These are phyloP conservation scores for Neocatenulostroma microsporum DNA, from an alignment of 2,329 filamentous ascomycete species.

Conservation along the genomic window DNA sequence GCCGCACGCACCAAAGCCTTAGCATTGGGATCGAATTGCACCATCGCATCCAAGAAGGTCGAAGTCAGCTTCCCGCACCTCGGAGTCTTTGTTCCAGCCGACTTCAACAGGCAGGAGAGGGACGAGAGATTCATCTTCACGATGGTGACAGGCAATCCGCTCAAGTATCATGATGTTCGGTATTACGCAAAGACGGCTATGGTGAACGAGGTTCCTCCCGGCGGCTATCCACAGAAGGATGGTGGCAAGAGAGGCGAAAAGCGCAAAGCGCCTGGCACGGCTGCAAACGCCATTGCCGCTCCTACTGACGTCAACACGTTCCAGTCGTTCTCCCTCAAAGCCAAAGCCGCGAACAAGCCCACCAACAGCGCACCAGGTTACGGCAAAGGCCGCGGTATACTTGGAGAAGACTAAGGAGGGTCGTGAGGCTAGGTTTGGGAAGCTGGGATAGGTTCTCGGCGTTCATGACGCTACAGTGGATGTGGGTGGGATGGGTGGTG, in stretches of 20 bases:
- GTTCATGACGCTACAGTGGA: too few relatives aligned
- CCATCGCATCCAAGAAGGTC: conserved; percentile 65
- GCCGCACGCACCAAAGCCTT: conserved; percentile 65
- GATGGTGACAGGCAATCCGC: conserved; percentile 10
- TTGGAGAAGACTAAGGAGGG: too few relatives aligned
- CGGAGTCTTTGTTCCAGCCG: conserved; percentile 73
- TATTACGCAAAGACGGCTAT: conserved; percentile 17
- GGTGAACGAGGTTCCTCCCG: conserved; percentile 17
- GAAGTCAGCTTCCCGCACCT: conserved; percentile 69
- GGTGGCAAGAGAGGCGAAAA: conserved; percentile 7
- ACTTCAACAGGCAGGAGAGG: conserved; percentile 48
- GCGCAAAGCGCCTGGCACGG: conserved; percentile 4
- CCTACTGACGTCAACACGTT: too few relatives aligned
- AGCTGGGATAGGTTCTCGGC: too few relatives aligned
- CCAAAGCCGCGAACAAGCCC: too few relatives aligned
- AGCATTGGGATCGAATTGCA: conserved; percentile 61
- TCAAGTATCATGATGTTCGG: conserved; percentile 17
- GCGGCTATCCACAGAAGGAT: conserved; percentile 1
- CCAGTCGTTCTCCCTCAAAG: too few relatives aligned
- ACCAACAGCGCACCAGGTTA: too few relatives aligned
- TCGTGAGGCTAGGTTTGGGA: too few relatives aligned
- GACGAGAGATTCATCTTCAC: conserved; percentile 13
- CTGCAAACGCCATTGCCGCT: too few relatives aligned
- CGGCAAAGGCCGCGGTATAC: conserved; percentile 42
- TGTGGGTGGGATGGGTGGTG: too few relatives aligned